Evolutionary conservation across 306 rosid species (phyloP).

Genomic region (Fagus sylvatica): DNA sequence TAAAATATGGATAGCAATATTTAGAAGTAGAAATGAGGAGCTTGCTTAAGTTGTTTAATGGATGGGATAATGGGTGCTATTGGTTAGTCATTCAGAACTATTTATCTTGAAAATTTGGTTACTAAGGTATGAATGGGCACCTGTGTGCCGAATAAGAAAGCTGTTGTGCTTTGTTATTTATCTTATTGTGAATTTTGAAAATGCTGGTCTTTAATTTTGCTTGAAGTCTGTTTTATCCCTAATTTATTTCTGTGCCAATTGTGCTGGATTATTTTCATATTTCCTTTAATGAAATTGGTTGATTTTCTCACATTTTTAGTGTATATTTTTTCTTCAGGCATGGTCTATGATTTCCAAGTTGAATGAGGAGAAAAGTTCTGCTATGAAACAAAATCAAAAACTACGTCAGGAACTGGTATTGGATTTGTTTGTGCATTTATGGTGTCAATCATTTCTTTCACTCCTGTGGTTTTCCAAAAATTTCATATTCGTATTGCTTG

Average conservation of each 20-base stretch:
- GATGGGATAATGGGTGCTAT: not conserved
- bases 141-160: not conserved
- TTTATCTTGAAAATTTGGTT: not conserved
- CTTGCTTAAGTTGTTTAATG: not conserved
- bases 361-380: slow-evolving; percentile 44
- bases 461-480: not conserved
- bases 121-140: not conserved
- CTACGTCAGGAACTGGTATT: slow-evolving; percentile 48
- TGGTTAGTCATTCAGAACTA: not conserved
- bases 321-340: slow-evolving; percentile 27
- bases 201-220: not conserved
- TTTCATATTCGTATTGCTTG: not conserved
- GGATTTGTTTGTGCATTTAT: slow-evolving; percentile 5
- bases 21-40: not conserved
- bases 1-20: no score
- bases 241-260: not conserved
- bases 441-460: not conserved
- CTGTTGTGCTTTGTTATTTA: not conserved
- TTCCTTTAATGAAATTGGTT: not conserved
- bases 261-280: not conserved
- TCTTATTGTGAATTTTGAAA: not conserved
- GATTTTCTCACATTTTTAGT: not conserved
- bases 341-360: slow-evolving; percentile 42
- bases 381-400: slow-evolving; percentile 44
- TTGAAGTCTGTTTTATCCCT: not conserved